Conservation (phyloP, 495 filamentous ascomycete species). For the Aspergillus sclerotioniger region DNA sequence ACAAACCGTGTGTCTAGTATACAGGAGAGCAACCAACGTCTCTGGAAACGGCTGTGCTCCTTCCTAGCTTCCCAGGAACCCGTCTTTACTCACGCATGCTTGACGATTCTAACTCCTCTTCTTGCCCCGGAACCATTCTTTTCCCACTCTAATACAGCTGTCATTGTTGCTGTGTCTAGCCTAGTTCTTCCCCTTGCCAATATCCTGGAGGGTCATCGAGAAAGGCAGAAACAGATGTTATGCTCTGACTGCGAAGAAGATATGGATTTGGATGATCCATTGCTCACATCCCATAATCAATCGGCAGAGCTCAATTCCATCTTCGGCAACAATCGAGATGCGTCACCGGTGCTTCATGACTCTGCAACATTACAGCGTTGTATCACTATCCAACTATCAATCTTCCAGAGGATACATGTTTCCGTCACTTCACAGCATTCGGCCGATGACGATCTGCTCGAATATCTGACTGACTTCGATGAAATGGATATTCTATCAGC, state of each 20-base stretch:
- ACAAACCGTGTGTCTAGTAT: slow-evolving; percentile 28
- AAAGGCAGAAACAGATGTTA: slow-evolving; percentile 23
- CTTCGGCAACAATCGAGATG: slow-evolving; percentile 30
- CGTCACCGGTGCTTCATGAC: slow-evolving; percentile 29
- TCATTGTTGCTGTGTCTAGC: slow-evolving; percentile 22
- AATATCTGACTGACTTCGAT: slow-evolving; percentile 56
- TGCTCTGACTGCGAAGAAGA: slow-evolving; percentile 43
- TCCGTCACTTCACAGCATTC: slow-evolving; percentile 34
- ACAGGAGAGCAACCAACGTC: slow-evolving; percentile 25
- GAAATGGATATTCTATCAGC: slow-evolving; percentile 59
- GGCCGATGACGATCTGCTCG: slow-evolving; percentile 46
- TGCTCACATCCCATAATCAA: slow-evolving; percentile 57
- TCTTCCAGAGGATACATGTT: slow-evolving; percentile 28
- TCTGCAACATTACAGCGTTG: slow-evolving; percentile 35
- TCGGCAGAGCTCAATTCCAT: slow-evolving; percentile 23
- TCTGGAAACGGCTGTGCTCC: slow-evolving; percentile 40
- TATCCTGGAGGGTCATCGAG: slow-evolving; percentile 44
- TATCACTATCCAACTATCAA: slow-evolving; percentile 37
- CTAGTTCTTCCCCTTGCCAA: slow-evolving; percentile 31
- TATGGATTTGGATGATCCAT: slow-evolving; percentile 79
- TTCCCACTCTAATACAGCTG: slow-evolving; percentile 11
- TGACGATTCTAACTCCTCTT: slow-evolving; percentile 35
- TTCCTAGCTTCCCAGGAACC: slow-evolving; percentile 31
- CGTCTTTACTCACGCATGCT: slow-evolving; percentile 30
- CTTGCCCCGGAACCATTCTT: slow-evolving; percentile 24